Evolutionary conservation across 176 grass and related monocot genomes (phyloP).

Genomic region (Cenchrus purpureus): DNA sequence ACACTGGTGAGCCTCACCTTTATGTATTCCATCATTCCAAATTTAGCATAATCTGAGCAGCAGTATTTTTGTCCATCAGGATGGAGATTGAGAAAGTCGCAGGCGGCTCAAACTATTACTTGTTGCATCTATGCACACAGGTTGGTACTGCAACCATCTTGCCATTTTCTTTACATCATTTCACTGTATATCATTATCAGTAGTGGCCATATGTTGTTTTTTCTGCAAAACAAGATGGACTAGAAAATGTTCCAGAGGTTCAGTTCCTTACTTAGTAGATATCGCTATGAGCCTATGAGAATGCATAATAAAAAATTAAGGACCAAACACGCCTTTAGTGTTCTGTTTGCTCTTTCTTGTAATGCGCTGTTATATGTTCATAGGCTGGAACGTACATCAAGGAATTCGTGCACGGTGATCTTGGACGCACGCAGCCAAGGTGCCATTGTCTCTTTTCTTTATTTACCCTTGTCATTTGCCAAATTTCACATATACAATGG

Average conservation of each 20-base stretch:
- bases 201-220: constrained; percentile 1
- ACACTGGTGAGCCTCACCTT: constrained; percentile 70
- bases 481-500: background rate
- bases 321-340: background rate
- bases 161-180: background rate
- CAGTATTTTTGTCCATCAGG: constrained; percentile 53
- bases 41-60: constrained; percentile 23
- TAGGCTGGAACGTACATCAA: constrained; percentile 98
- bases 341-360: background rate
- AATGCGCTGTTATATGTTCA: constrained; percentile 29
- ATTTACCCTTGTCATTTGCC: background rate
- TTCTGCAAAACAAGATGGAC: background rate
- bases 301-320: background rate
- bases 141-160: constrained; percentile 37
- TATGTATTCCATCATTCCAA: constrained; percentile 19
- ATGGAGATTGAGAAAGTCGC: constrained; percentile 81
- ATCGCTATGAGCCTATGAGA: background rate
- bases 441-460: constrained; percentile 32
- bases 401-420: constrained; percentile 95
- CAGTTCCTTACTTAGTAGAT: background rate
- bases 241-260: background rate
- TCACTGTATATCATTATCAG: background rate
- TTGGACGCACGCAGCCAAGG: constrained; percentile 94
- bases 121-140: constrained; percentile 95
- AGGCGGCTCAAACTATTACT: constrained; percentile 67